A percentile compares a stretch with the other conserved stretches of the same genome.
phyloP scores from a whole-genome alignment of 2,329 filamentous ascomycete genomes.

The Neonectria neomacrospora region DNA sequence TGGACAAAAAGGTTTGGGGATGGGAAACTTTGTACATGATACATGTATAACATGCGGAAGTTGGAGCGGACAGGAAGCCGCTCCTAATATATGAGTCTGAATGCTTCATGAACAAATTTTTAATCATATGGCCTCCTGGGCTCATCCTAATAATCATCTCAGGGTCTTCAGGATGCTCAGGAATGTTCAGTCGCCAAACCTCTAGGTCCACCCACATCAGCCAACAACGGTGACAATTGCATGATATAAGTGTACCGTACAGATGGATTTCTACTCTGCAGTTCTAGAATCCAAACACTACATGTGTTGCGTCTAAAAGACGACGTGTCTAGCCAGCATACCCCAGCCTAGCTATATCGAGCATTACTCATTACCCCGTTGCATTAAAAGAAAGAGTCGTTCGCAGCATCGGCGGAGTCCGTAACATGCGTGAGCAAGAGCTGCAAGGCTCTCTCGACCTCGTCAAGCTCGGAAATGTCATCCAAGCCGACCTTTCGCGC shows the following conservation, averaged over 20 bases:
- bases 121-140: constrained; percentile 1
- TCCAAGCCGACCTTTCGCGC: constrained; percentile 24
- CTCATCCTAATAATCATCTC: neutral
- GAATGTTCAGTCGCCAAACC: neutral
- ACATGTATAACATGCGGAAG: constrained; percentile 40
- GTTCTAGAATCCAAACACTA: neutral
- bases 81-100: constrained; percentile 16
- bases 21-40: constrained; percentile 39
- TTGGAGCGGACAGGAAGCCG: constrained; percentile 18
- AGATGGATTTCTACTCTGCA: neutral
- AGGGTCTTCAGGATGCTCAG: too few species aligned
- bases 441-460: constrained; percentile 20
- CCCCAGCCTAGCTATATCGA: neutral
- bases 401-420: neutral
- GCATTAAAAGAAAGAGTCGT: constrained; percentile 23
- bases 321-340: neutral
- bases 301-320: neutral
- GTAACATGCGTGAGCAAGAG: constrained; percentile 8
- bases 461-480: constrained; percentile 8
- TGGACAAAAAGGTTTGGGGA: constrained; percentile 35
- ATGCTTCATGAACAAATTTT: constrained; percentile 22
- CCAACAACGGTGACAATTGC: neutral
- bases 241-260: neutral
- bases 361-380: neutral
- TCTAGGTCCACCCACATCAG: neutral